phyloP scores from a whole-genome alignment of 495 filamentous ascomycete genomes.

The Pseudevernia furfuracea region DNA sequence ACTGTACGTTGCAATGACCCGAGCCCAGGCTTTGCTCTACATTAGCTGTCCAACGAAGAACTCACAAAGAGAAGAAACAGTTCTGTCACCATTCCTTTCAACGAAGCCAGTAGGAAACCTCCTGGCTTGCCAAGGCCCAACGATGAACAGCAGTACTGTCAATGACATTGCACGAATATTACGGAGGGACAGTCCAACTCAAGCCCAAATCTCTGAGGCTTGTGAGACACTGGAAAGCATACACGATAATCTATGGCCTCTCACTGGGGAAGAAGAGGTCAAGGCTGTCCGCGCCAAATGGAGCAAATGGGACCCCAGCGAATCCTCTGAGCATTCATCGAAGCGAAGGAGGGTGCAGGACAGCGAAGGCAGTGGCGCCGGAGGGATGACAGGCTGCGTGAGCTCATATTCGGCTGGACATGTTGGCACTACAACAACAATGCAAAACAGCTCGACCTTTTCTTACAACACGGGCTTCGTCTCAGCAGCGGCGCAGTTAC shows the following conservation, averaged over 20 bases:
- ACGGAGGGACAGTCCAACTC: slow-evolving; percentile 45
- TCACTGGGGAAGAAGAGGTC: slow-evolving; percentile 46
- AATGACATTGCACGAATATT: slow-evolving; percentile 58
- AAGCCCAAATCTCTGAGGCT: slow-evolving; percentile 41
- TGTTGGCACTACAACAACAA: slow-evolving; percentile 25
- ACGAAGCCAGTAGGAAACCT: slow-evolving; percentile 38
- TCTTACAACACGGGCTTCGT: slow-evolving; percentile 24
- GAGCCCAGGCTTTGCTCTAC: slow-evolving; percentile 86
- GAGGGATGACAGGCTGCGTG: not conserved
- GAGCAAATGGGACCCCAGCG: slow-evolving; percentile 28
- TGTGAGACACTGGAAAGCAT: slow-evolving; percentile 38
- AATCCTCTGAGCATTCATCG: slow-evolving; percentile 27
- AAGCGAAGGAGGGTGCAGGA: slow-evolving; percentile 25
- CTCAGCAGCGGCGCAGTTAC: slow-evolving; percentile 23
- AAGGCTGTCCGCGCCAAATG: slow-evolving; percentile 35
- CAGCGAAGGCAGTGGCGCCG: not conserved
- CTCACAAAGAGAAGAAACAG: slow-evolving; percentile 55
- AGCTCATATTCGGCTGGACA: not conserved
- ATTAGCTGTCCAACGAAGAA: slow-evolving; percentile 70
- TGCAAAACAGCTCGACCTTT: slow-evolving; percentile 27
- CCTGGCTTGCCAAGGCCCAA: slow-evolving; percentile 53
- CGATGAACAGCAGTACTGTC: slow-evolving; percentile 45
- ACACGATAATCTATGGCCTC: slow-evolving; percentile 58
- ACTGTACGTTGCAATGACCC: slow-evolving; percentile 96
- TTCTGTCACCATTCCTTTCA: slow-evolving; percentile 56